These are phyloP conservation scores for Perilla frutescens DNA, from an alignment of 257 asterid species.

Conservation along the genomic window DNA sequence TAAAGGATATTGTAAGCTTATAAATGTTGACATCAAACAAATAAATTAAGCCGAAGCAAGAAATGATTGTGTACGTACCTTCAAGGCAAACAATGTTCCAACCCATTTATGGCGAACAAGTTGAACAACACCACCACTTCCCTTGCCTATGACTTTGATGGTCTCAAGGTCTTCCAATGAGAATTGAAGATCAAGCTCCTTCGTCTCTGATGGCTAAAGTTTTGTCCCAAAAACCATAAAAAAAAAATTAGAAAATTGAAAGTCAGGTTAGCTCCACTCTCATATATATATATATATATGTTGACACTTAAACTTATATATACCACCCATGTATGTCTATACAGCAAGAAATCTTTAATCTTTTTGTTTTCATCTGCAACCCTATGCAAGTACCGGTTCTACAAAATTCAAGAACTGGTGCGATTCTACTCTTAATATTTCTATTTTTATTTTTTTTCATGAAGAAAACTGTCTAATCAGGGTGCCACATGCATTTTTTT, in stretches of 20 bases:
- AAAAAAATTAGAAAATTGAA: slow-evolving; percentile 1
- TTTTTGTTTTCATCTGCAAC: neutral
- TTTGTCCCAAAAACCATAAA: slow-evolving; percentile 22
- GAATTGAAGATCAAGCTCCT: slow-evolving; percentile 85
- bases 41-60: slow-evolving; percentile 11
- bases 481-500: no score
- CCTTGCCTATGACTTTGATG: slow-evolving; percentile 95
- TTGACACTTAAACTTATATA: slow-evolving; percentile 11
- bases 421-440: slow-evolving; percentile 12
- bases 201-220: slow-evolving; percentile 65
- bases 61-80: slow-evolving; percentile 57
- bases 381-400: neutral
- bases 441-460: neutral
- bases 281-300: neutral
- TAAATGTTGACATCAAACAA: slow-evolving; percentile 11
- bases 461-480: no score
- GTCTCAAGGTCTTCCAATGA: slow-evolving; percentile 96
- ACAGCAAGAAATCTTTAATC: slow-evolving; percentile 23
- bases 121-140: slow-evolving; percentile 98
- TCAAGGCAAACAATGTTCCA: slow-evolving; percentile 88
- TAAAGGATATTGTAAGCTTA: slow-evolving; percentile 3
- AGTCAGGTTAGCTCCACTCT: slow-evolving; percentile 34
- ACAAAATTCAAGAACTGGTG: neutral
- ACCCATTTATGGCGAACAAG: slow-evolving; percentile 98
- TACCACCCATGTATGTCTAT: slow-evolving; percentile 1